These are phyloP conservation scores for Botrytis porri DNA, from an alignment of 2,329 filamentous ascomycete genomes.

Conservation along the genomic window DNA sequence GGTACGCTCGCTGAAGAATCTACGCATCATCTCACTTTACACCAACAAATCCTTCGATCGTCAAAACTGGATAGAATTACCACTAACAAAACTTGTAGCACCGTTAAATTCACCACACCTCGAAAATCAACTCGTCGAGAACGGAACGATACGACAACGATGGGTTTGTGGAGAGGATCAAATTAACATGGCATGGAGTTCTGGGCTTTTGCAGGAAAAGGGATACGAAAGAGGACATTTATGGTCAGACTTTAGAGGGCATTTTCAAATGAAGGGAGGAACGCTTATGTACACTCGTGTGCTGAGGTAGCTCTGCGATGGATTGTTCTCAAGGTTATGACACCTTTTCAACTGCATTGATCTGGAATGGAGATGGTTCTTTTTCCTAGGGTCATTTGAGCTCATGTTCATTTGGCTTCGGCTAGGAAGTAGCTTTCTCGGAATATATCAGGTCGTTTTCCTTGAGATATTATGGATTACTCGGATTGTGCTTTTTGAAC, in stretches of 20 bases:
- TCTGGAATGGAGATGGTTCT: slow-evolving; percentile 18
- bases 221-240: slow-evolving; percentile 11
- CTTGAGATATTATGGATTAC: slow-evolving; percentile 6
- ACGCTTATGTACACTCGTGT: slow-evolving; percentile 19
- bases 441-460: slow-evolving; percentile 21
- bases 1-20: slow-evolving; percentile 44
- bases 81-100: slow-evolving; percentile 26
- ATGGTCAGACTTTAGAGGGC: slow-evolving; percentile 13
- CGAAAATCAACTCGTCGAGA: slow-evolving; percentile 9
- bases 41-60: background rate
- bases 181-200: slow-evolving; percentile 23
- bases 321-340: slow-evolving; percentile 14
- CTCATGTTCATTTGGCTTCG: slow-evolving; percentile 14
- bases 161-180: slow-evolving; percentile 9
- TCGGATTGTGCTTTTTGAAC: background rate
- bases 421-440: slow-evolving; percentile 20
- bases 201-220: slow-evolving; percentile 22
- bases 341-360: slow-evolving; percentile 17
- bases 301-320: slow-evolving; percentile 16
- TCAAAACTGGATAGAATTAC: background rate
- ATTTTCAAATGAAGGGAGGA: slow-evolving; percentile 20
- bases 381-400: slow-evolving; percentile 15
- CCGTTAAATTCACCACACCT: slow-evolving; percentile 29
- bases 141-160: slow-evolving; percentile 14
- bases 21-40: background rate